Base-by-base conservation (phyloP, 2,329 filamentous ascomycete genomes). In the Cryoendolithus antarcticus region DNA sequence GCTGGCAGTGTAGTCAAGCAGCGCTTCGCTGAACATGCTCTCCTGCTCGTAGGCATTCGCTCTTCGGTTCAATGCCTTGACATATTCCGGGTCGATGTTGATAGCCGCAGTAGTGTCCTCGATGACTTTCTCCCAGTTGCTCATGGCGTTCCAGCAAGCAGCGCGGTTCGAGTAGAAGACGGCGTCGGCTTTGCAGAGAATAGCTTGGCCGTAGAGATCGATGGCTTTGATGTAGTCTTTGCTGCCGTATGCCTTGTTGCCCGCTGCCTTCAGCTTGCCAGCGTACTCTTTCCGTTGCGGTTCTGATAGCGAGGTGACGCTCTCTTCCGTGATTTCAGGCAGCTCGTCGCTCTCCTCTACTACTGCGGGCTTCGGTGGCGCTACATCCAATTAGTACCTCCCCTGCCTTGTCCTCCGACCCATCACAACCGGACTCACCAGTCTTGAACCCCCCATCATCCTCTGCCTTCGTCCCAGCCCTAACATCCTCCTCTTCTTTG, bases 131-230 rank as follows among this genome's bases (percentile, higher is more conserved):
- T 93, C 82, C 86, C 89, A 98, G 54, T 94, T 75, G 48, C 77
- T 79, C 58, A 91, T 77, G 49, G 89, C 86, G 61, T 94, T 96
- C 69, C 86, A 93, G 73, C 91, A 98, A 39, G 91, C 91, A 42
- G 91, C 91, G 53, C 91, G 82, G 73, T 98, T 98, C 48, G 91
- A 96, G 74, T 93, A 98, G 72, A 91, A 98, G 61, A 98, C 88
- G 27, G 91, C 86, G 57, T 98, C 91, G 42, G 88, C 82, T 68
- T 91, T 93, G 80, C 91, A 96, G 37, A 96, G 69, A 54, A 98
- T 93, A 37, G 91, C 91, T 67, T 93, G 85, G 50, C 84, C 84
- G 66, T 98, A 98, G 29, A 98, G 77, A 4, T 88, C 82, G 58
- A 98, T 98, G 50, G 91, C 91, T 54, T 77, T 79, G 64, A 85